phyloP scores from a whole-genome alignment of 1,139 yeast genomes.

The Taphrina wiesneri region DNA sequence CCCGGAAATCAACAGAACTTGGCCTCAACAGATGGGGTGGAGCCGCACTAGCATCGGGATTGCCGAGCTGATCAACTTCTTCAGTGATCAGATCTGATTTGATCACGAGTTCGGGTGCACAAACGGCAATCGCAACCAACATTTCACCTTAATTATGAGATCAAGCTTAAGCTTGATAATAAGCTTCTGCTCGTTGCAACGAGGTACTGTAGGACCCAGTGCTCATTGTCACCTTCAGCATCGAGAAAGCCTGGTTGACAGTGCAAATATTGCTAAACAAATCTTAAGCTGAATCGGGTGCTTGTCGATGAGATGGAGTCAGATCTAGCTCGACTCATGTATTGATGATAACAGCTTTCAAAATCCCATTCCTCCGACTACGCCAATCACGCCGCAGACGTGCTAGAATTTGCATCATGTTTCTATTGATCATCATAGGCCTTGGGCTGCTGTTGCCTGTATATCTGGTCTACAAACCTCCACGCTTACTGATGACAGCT shows the following conservation, averaged over 20 bases:
- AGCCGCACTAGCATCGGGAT: neutral
- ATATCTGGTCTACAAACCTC: constrained; percentile 24
- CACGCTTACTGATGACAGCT: constrained; percentile 3
- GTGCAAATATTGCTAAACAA: too few species aligned
- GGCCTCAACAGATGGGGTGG: neutral
- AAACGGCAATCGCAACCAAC: too few species aligned
- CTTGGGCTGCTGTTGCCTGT: constrained; percentile 6
- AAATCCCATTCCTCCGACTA: neutral
- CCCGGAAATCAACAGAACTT: neutral
- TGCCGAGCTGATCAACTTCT: neutral
- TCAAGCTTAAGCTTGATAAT: too few species aligned
- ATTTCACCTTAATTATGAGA: too few species aligned
- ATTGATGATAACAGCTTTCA: neutral
- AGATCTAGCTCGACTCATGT: too few species aligned
- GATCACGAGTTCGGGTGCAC: neutral
- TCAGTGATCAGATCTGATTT: neutral
- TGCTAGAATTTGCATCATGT: constrained; percentile 1
- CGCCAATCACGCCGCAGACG: constrained; percentile 7
- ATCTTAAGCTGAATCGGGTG: too few species aligned
- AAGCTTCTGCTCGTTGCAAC: too few species aligned
- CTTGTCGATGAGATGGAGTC: too few species aligned
- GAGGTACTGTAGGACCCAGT: too few species aligned
- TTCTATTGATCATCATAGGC: neutral
- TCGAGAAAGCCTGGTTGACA: too few species aligned
- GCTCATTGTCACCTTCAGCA: too few species aligned